Evolutionary conservation across 2,329 filamentous ascomycete genomes (phyloP).

Genomic region (Monilinia fructigena): DNA sequence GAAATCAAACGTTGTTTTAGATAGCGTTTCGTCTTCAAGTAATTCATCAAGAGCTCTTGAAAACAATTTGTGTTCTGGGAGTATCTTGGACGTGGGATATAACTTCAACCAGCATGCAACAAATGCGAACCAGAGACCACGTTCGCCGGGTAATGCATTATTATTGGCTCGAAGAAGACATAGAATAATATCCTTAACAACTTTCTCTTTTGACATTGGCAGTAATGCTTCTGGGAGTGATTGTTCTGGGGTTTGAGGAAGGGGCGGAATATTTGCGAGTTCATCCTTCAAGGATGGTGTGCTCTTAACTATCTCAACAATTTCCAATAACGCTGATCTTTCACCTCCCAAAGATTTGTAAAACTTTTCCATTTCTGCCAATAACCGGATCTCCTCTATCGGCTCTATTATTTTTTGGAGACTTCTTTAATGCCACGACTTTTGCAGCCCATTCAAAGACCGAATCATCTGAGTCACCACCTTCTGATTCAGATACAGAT

Average conservation of each 20-base stretch:
- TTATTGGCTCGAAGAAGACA: conserved; percentile 31
- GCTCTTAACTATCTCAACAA: not conserved
- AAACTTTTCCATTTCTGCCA: conserved; percentile 15
- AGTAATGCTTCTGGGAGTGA: not conserved
- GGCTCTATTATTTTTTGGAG: conserved; percentile 1
- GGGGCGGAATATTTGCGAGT: not conserved
- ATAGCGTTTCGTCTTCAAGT: conserved; percentile 28
- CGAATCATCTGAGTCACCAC: conserved; percentile 29
- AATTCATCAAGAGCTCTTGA: conserved; percentile 34
- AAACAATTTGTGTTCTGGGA: conserved; percentile 35
- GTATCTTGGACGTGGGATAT: conserved; percentile 24
- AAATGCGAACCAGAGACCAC: conserved; percentile 37
- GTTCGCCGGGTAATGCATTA: conserved; percentile 36
- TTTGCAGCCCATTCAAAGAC: conserved; percentile 31
- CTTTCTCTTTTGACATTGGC: conserved; percentile 12
- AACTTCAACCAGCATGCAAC: conserved; percentile 35
- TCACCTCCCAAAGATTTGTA: conserved; percentile 19
- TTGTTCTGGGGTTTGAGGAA: not conserved
- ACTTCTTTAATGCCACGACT: conserved; percentile 18
- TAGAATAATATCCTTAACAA: conserved; percentile 29
- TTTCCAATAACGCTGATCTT: conserved; percentile 10
- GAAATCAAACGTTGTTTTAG: conserved; percentile 14
- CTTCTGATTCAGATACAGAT: conserved; percentile 15
- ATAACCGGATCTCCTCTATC: conserved; percentile 14
- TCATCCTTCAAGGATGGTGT: conserved; percentile 12